Base-by-base conservation (phyloP, 805 yeast species). In the Nakazawaea wyomingensis region DNA sequence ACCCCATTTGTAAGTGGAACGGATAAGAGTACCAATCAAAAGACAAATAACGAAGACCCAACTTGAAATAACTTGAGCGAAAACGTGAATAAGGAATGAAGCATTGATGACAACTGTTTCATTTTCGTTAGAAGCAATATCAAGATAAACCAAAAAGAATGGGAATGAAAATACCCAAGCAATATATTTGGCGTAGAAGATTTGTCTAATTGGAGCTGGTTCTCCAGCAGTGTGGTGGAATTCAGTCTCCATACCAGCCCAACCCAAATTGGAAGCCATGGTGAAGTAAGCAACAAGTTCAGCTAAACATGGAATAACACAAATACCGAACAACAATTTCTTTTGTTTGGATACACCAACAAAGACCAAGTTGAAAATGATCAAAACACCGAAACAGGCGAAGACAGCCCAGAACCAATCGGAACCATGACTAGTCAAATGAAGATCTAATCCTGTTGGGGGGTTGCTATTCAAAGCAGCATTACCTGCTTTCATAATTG, bases 151-250 rank as follows among this genome's bases (percentile, higher is more conserved):
- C 45, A 71, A 56, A 24, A 56, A 56, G 37, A 60, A 54, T 41
- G 76, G 75, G 69, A 68, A 69, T n/a, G 68, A 56, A 44, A 71
- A 59, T 55, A 70, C 69, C 66, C 69, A 71, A 11, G 68, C 74
- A 47, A 71, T 62, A 49, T 52, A 70, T 55, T 62, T 68, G 29
- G 62, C 62, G 51, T 71, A 71, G 54, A 71, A 71, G 39, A 71
- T 56, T 54, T 70, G 75, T 53, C 76, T 63, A 34, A 58, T 61
- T 4, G 57, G 58, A 24, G 45, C 55, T 48, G 47, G 3, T 31
- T 36, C 47, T n/a, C 32, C 53, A 57, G 26, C 50, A 47, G 20
- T 47, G 37, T 18, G 69, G 66, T 47, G n/a, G 50, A 69, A 71
- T 48, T 70, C 70, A 26, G 64, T 61, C n/a, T 57, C 55, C 37